Evolutionary conservation across 2,329 filamentous ascomycete species (phyloP), one percentile per base, ranked within the genome.

Genomic region (Fusarium anguioides): DNA sequence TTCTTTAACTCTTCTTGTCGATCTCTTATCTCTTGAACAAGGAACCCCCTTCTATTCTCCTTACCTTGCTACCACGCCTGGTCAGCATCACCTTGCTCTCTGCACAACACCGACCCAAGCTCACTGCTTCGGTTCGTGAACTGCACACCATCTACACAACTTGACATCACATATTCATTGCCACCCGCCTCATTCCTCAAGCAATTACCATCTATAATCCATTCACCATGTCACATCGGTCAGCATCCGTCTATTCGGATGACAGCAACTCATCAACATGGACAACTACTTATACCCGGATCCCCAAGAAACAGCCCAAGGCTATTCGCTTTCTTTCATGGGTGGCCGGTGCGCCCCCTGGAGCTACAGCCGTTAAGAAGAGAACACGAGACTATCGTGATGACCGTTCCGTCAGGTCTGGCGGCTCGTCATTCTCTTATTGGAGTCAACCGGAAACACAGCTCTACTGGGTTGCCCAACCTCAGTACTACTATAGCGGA

Each of bases 311-410:
- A 51, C 71, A 66, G 33, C 49, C 69, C 37, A 52, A 53, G 48
- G 48, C 68, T 24, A 60, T 75, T 3, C 56, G 70, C 3, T 75
- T 76, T 52, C 53, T 76, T 39, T 73, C 66, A 8, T 76, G 70
- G 72, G 72, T 69, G 18, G 71, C 72, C 10, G 74, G 74, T 20
- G 68, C 67, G 18, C 74, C 74, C 4, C 55, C 61, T 5, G 60
- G 66, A 27, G 69, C 72, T 6, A 71, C 66, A 7, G 66, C 55
- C 3, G 55, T 74, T 39, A 74, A 70, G 66, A 75, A 74, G 65
- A 75, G 67, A 54, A 71, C 68, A 4, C 63, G 73, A 27, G 73
- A 75, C 20, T 41, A 49, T 23, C 50, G 64, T 4, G 74, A 75
- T 35, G 69, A 73, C 56, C 64, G 53, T 4, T 75, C 72, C 9